Evolutionary conservation across 108 stramenopile species (phyloP).

Genomic region (Cyclostephanos invisitatus): DNA sequence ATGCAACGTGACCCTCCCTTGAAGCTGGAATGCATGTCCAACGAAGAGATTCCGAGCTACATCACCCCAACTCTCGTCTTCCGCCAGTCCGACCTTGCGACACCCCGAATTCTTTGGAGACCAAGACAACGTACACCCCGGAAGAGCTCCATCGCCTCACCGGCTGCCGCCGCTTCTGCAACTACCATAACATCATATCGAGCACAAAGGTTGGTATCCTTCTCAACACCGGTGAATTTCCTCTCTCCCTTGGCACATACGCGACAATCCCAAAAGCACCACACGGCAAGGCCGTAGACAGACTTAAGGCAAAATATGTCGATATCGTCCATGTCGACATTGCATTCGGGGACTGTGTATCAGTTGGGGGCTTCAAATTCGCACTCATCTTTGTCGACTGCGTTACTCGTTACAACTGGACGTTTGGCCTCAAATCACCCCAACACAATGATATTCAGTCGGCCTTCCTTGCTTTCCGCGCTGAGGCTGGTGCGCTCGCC

Average conservation of each 20-base stretch:
- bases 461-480: no score
- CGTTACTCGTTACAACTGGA: no score
- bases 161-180: not conserved
- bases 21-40: not conserved
- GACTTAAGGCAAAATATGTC: not conserved
- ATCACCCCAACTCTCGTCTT: no score
- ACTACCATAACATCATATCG: not conserved
- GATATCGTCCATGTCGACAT: not conserved
- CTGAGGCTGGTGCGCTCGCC: not conserved
- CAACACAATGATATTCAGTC: no score
- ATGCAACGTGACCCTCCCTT: no score
- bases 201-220: not conserved
- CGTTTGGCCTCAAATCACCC: no score
- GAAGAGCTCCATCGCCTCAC: not conserved
- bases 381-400: no score
- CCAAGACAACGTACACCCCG: no score
- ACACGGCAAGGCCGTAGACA: not conserved
- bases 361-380: no score
- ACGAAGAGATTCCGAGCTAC: no score
- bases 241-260: not conserved
- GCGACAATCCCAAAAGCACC: not conserved
- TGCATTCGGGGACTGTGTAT: not conserved
- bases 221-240: not conserved
- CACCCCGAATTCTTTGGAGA: no score
- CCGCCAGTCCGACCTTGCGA: no score